A percentile compares a stretch with the other conserved stretches of the same genome.
Evolutionary conservation across 495 filamentous ascomycete genomes (phyloP).

Genomic region (Eremomyces bilateralis): DNA sequence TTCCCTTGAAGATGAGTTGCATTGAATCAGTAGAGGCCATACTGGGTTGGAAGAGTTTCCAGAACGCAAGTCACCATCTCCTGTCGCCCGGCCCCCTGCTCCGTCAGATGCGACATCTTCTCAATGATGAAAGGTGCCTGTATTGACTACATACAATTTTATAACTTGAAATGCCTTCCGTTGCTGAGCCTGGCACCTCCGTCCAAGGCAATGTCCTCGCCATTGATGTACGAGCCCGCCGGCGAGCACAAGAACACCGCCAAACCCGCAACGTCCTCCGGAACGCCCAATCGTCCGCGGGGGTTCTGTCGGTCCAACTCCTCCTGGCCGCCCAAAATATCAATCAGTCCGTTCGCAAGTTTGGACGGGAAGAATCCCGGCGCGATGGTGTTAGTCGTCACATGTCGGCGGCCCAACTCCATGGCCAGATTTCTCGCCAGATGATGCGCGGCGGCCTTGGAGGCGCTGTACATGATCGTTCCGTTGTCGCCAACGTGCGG

Average conservation of each 20-base stretch:
- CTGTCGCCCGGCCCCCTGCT: too few relatives aligned
- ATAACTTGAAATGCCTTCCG: conserved; percentile 18
- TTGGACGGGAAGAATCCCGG: conserved; percentile 25
- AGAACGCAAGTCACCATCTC: too few relatives aligned
- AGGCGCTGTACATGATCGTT: conserved; percentile 24
- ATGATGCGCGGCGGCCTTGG: conserved; percentile 24
- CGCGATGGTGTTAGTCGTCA: conserved; percentile 22
- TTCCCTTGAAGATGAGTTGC: too few relatives aligned
- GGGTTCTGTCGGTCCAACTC: conserved; percentile 16
- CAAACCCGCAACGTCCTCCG: conserved; percentile 23
- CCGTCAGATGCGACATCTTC: too few relatives aligned
- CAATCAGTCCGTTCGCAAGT: conserved; percentile 22
- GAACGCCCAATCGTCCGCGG: conserved; percentile 17
- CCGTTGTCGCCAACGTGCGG: conserved; percentile 21
- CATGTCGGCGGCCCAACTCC: conserved; percentile 22
- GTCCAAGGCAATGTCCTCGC: neutral
- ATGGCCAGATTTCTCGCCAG: conserved; percentile 20
- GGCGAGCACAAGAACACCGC: conserved; percentile 20
- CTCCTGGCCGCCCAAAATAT: conserved; percentile 18
- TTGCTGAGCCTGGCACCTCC: conserved; percentile 5
- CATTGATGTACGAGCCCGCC: conserved; percentile 15
- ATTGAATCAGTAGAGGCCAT: too few relatives aligned
- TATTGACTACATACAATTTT: too few relatives aligned
- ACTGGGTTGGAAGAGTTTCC: too few relatives aligned
- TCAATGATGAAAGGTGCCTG: too few relatives aligned